phyloP scores from a whole-genome alignment of 257 asterid genomes.

The Rauvolfia tetraphylla region DNA sequence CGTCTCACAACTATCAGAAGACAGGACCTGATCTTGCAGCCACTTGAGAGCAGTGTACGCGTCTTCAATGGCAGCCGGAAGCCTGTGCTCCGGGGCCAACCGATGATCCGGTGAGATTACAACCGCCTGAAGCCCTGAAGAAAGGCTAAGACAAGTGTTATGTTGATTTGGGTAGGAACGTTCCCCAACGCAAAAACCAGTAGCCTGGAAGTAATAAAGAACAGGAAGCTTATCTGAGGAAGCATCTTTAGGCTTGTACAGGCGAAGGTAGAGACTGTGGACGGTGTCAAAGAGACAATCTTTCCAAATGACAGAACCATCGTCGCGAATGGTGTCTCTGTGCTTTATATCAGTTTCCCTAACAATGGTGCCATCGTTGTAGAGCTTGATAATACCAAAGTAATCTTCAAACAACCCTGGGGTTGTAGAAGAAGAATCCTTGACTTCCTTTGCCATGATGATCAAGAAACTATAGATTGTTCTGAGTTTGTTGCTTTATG shows the following conservation, averaged over 20 bases:
- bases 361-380: slow-evolving; percentile 57
- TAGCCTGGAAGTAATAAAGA: slow-evolving; percentile 22
- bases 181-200: slow-evolving; percentile 28
- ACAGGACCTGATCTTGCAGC: slow-evolving; percentile 18
- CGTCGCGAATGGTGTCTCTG: slow-evolving; percentile 12
- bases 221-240: slow-evolving; percentile 23
- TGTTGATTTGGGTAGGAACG: slow-evolving; percentile 18
- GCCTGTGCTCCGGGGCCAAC: slow-evolving; percentile 30
- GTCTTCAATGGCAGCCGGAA: slow-evolving; percentile 34
- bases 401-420: slow-evolving; percentile 42
- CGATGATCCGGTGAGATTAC: slow-evolving; percentile 29
- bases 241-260: slow-evolving; percentile 18
- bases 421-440: slow-evolving; percentile 27
- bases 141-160: slow-evolving; percentile 26
- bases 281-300: slow-evolving; percentile 17
- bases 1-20: no score
- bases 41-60: slow-evolving; percentile 14
- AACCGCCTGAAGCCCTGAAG: slow-evolving; percentile 18
- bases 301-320: slow-evolving; percentile 23
- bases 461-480: not conserved
- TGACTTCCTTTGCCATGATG: not conserved
- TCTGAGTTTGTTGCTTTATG: no score
- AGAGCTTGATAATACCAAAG: slow-evolving; percentile 39
- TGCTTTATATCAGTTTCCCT: slow-evolving; percentile 10
- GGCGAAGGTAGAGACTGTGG: slow-evolving; percentile 24